Percentiles rank a stretch among this genome's conserved stretches.
Evolutionary conservation across 108 stramenopile species (phyloP).

Genomic region (Craspedostauros australis): DNA sequence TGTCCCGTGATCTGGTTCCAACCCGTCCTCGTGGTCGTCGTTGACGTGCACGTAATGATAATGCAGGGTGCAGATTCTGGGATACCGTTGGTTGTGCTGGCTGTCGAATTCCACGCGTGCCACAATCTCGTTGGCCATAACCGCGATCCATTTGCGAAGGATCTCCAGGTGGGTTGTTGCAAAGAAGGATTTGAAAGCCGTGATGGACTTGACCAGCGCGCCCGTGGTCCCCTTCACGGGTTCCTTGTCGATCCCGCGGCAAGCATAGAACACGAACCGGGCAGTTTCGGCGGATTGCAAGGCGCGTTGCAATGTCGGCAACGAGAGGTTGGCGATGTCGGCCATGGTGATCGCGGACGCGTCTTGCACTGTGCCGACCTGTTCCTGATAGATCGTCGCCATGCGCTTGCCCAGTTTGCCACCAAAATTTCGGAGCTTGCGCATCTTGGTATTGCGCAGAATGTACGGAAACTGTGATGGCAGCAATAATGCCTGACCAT

Average conservation of each 20-base stretch:
- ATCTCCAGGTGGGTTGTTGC: slow-evolving; percentile 23
- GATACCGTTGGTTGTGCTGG: slow-evolving; percentile 58
- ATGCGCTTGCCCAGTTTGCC: slow-evolving; percentile 74
- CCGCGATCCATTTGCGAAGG: slow-evolving; percentile 55
- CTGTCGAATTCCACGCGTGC: slow-evolving; percentile 61
- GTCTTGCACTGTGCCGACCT: too few species aligned
- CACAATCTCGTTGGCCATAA: slow-evolving; percentile 65
- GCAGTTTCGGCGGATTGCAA: slow-evolving; percentile 43
- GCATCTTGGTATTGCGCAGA: slow-evolving; percentile 57
- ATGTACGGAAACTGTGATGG: slow-evolving; percentile 44
- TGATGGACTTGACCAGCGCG: slow-evolving; percentile 73
- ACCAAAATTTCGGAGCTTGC: slow-evolving; percentile 76
- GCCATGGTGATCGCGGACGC: too few species aligned
- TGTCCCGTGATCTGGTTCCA: neutral
- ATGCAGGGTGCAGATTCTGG: slow-evolving; percentile 58
- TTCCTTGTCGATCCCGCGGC: slow-evolving; percentile 64
- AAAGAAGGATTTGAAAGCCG: slow-evolving; percentile 76
- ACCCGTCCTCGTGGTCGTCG: slow-evolving; percentile 13
- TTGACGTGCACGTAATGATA: slow-evolving; percentile 34
- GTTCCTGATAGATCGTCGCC: slow-evolving; percentile 25
- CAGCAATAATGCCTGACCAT: slow-evolving; percentile 79
- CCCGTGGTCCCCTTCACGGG: slow-evolving; percentile 54
- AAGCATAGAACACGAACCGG: slow-evolving; percentile 59
- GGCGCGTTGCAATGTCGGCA: slow-evolving; percentile 39
- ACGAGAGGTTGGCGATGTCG: slow-evolving; percentile 31